Evolutionary conservation across 331 rosid genomes (phyloP), one percentile per base, ranked within the genome.

Genomic region (Quercus lobata): DNA sequence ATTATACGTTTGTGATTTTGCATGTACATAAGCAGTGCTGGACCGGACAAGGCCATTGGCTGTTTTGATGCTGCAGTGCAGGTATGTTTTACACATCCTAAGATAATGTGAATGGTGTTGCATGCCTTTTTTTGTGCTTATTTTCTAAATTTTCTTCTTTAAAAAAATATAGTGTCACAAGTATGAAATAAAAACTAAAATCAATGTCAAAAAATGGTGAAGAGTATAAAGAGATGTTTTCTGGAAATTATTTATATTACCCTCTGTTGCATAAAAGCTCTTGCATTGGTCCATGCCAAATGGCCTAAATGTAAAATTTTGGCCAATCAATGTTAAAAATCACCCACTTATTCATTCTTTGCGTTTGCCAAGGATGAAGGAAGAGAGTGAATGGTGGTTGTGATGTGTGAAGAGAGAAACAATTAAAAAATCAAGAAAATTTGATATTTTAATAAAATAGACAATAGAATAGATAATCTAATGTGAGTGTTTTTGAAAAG

Each of bases 31-130:
- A 74, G 88, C 73, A 79, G 78, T 56, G 7, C 75, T 61, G 92
- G 84, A n/a, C 84, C 74, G 65, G 89, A 84, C n/a, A 88, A 84
- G 18, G 88, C 93, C 24, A 88, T 94, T 5, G 97, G 97, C 18
- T 92, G 85, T 75, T 90, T 92, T 79, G 86, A 83, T 80, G 87
- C 96, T 63, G 86, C 97, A 22, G 90, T 94, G 83, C 98, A 92
- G 87, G 96, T 91, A 83, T n/a, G 22, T 25, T 17, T 65, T 2
- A 62, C 6, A 29, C 57, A 44, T 19, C 16, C 57, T 35, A 35
- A 35, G 27, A 19, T 10, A 68, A 68, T 35, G 52, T 35, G n/a
- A 24, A 68, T 35, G 53, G 37, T 68, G 27, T 68, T 68, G 53
- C 5, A 5, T 8, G 7, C 73, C 57, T 24, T 18, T 14, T 52